Percentiles rank a stretch among this genome's conserved stretches.
phyloP scores from a whole-genome alignment of 2,329 filamentous ascomycete species.

The Xylariaceae sp. region DNA sequence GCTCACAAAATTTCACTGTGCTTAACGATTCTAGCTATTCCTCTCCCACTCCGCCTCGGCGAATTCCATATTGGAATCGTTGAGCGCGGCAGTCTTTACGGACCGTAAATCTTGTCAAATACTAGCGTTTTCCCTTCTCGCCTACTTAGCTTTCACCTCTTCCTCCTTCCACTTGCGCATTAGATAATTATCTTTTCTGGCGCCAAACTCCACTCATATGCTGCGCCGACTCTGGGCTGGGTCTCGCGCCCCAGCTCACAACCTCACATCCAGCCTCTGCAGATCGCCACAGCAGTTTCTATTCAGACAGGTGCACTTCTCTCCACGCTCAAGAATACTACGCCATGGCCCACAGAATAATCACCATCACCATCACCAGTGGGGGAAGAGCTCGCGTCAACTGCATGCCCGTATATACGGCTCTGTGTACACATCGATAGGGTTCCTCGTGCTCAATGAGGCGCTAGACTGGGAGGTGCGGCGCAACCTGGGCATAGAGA shows the following conservation, averaged over 20 bases:
- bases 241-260: constrained; percentile 14
- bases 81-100: neutral
- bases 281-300: neutral
- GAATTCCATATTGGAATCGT: too few relatives aligned
- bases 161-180: neutral
- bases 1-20: neutral
- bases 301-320: constrained; percentile 8
- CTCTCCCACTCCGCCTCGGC: too few relatives aligned
- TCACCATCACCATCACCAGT: neutral
- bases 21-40: too few relatives aligned
- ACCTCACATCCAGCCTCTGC: constrained; percentile 7
- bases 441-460: constrained; percentile 25
- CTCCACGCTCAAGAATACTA: constrained; percentile 3
- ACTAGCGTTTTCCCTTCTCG: neutral
- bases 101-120: too few relatives aligned
- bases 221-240: constrained; percentile 23
- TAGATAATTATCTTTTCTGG: neutral
- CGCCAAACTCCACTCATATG: constrained; percentile 14
- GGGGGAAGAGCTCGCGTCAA: neutral
- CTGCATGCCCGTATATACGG: constrained; percentile 25
- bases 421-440: constrained; percentile 29
- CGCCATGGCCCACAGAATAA: neutral
- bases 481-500: constrained; percentile 2
- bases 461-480: constrained; percentile 16
- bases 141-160: neutral